Percentiles rank a stretch among this genome's conserved stretches.
Evolutionary conservation across 495 filamentous ascomycete genomes (phyloP).

Genomic region (Daldinia concentrica): DNA sequence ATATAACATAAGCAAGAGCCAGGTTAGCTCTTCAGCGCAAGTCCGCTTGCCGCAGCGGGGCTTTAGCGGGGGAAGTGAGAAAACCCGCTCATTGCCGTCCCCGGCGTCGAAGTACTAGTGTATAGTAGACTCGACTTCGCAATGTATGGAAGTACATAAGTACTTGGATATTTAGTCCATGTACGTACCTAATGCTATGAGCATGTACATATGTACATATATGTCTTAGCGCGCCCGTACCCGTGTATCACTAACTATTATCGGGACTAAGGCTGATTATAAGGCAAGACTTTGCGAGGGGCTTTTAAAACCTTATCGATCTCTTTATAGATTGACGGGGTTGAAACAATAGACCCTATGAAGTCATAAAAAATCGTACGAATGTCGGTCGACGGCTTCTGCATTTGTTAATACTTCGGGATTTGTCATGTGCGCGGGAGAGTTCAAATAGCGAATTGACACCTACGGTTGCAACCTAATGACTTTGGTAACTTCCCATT

Average conservation of each 20-base stretch:
- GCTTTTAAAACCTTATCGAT: slow-evolving; percentile 13
- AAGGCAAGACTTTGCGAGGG: slow-evolving; percentile 38
- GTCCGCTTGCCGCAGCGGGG: slow-evolving; percentile 1
- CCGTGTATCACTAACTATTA: not conserved
- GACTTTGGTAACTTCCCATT: slow-evolving; percentile 15
- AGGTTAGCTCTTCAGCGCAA: not conserved
- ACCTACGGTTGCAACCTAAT: slow-evolving; percentile 35
- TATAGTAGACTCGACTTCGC: not conserved
- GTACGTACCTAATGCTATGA: too few relatives aligned
- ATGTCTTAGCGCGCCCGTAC: slow-evolving; percentile 4
- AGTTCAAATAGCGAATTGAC: slow-evolving; percentile 42
- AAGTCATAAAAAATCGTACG: slow-evolving; percentile 37
- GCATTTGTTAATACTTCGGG: slow-evolving; percentile 30
- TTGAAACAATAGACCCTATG: slow-evolving; percentile 22
- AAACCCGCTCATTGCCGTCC: slow-evolving; percentile 3
- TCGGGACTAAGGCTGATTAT: slow-evolving; percentile 2
- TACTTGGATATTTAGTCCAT: not conserved
- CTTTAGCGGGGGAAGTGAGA: not conserved
- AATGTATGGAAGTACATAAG: not conserved
- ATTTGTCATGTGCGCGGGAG: slow-evolving; percentile 35
- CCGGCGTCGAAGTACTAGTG: not conserved
- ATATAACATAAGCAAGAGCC: slow-evolving; percentile 1
- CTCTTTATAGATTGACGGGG: not conserved
- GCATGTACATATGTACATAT: not conserved
- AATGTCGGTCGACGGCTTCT: slow-evolving; percentile 37